A percentile compares a stretch with the other conserved stretches of the same genome.
phyloP scores from a whole-genome alignment of 768 basidiomycete genomes.

The Boletus rufocinnamomeus region DNA sequence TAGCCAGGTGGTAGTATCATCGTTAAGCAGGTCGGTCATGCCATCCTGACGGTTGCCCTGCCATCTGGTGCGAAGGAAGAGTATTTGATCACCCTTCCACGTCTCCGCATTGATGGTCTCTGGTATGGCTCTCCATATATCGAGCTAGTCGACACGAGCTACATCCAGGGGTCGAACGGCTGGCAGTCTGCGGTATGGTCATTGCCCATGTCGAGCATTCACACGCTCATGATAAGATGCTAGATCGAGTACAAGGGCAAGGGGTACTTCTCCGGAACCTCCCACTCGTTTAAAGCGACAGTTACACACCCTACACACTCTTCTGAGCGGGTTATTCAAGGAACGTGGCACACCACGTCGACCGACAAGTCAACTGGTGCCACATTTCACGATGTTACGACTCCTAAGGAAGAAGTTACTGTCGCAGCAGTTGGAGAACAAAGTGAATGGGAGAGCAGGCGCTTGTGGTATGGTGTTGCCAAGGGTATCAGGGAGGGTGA shows the following conservation, averaged over 20 bases:
- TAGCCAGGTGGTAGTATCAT: constrained; percentile 63
- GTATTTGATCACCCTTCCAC: constrained; percentile 91
- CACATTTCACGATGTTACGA: constrained; percentile 75
- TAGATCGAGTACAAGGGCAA: constrained; percentile 94
- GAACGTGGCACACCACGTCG: constrained; percentile 75
- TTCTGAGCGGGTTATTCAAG: constrained; percentile 62
- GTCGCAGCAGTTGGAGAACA: constrained; percentile 62
- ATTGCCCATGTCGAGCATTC: neutral
- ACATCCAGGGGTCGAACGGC: constrained; percentile 72
- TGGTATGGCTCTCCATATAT: constrained; percentile 93
- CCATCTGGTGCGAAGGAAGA: constrained; percentile 59
- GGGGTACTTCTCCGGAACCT: constrained; percentile 92
- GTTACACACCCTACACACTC: constrained; percentile 53
- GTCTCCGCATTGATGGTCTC: constrained; percentile 89
- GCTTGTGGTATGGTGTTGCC: constrained; percentile 82
- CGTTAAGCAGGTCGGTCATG: constrained; percentile 97
- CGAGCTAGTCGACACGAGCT: constrained; percentile 80
- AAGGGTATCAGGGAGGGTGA: constrained; percentile 91
- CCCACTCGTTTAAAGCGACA: constrained; percentile 88
- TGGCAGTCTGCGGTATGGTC: constrained; percentile 52
- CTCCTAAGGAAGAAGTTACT: constrained; percentile 73
- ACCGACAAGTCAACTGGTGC: constrained; percentile 48
- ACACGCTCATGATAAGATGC: constrained; percentile 40
- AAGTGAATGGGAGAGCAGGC: constrained; percentile 85
- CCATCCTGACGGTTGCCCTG: constrained; percentile 69